Base-by-base conservation (phyloP, 805 yeast species). In the Diddensiella caesifluorescens region DNA sequence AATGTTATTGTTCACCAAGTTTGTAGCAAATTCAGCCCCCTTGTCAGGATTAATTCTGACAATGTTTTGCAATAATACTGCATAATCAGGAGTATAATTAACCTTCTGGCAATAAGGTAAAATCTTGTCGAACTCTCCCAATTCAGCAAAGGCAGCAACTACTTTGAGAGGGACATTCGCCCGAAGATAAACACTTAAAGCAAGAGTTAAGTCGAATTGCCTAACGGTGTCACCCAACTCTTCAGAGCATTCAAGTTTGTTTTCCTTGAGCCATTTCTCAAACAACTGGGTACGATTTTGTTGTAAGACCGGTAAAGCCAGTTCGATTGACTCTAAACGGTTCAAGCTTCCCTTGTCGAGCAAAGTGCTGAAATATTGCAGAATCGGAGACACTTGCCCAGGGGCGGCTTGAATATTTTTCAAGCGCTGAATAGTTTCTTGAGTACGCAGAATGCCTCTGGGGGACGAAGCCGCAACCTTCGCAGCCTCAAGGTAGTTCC, bases 191-290 rank as follows among this genome's bases (percentile, higher is more conserved):
- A 94, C 89, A 19, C 95, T 94, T 55, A 92, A 71, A 4, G 97
- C 95, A 52, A 92, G 71, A 22, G 89, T 77, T 10, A 83, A 68
- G 55, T 90, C 97, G 59, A 77, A 78, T 35, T 95, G 86, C 59
- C 90, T 87, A 49, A 92, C 92, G 57, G 88, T 75, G 61, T 92
- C 99, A 69, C 98, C 99, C 51, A 92, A 75, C 65, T 89, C 97
- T 68, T 92, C 99, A n/a, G 95, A 85, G 39, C 83, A 79, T 48
- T 90, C 89, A 52, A 92, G 75, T 65, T 92, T 92, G 62, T 88
- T 95, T 65, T 92, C 97, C 62, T 82, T 83, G 63, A 92, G 76
- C 89, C 97, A 92, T 69, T 90, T 92, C 67, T 92, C 98, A 51
- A 92, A 80, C 50, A 94, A 71, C 50, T 86, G 95, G 59, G 85